Evolutionary conservation across 2,329 filamentous ascomycete species (phyloP).

Genomic region (Calonectria pseudoreteaudii): DNA sequence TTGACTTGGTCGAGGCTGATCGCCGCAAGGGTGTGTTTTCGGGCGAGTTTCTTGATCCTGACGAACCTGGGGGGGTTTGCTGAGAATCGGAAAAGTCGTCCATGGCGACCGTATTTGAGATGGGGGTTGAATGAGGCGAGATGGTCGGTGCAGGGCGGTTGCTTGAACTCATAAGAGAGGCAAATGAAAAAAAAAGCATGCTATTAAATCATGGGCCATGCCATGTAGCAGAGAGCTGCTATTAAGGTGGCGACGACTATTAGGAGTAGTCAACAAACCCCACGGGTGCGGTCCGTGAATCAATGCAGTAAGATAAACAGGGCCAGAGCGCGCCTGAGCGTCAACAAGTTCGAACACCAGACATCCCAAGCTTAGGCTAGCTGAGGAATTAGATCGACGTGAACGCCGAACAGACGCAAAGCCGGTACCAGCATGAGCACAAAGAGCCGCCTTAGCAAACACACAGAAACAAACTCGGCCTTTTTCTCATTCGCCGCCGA

Average conservation of each 20-base stretch:
- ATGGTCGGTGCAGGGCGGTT: slow-evolving; percentile 3
- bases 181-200: slow-evolving; percentile 10
- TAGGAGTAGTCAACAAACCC: not conserved
- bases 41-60: slow-evolving; percentile 18
- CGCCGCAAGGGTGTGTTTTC: slow-evolving; percentile 8
- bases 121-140: not conserved
- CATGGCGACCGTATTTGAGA: slow-evolving; percentile 4
- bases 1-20: not conserved
- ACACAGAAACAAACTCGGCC: slow-evolving; percentile 1
- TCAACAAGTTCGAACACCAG: not conserved
- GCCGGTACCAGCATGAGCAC: not conserved
- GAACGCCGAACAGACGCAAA: slow-evolving; percentile 5
- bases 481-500: not conserved
- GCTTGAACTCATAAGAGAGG: not conserved
- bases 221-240: not conserved
- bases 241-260: not conserved
- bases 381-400: not conserved
- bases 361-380: not conserved
- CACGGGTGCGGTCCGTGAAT: slow-evolving; percentile 12
- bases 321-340: slow-evolving; percentile 3
- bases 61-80: not conserved
- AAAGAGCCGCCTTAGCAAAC: slow-evolving; percentile 1
- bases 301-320: slow-evolving; percentile 9
- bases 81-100: slow-evolving; percentile 1
- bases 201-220: slow-evolving; percentile 1